These are phyloP conservation scores for Clarireedia hainanense DNA, from an alignment of 2,329 filamentous ascomycete species.

Conservation along the genomic window DNA sequence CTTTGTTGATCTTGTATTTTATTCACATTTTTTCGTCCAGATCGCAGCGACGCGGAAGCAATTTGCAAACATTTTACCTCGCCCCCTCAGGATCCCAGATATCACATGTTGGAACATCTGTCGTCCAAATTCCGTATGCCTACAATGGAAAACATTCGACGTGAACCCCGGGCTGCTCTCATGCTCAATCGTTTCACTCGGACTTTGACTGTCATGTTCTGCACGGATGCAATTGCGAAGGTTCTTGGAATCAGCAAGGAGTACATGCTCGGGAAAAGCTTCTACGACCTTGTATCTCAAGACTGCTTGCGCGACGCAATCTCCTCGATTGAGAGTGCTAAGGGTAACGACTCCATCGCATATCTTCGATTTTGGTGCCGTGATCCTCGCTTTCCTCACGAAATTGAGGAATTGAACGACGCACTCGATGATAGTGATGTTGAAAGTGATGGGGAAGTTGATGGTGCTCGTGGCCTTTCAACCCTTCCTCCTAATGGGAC, in stretches of 20 bases:
- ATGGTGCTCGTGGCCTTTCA: neutral
- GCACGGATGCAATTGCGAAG: constrained; percentile 66
- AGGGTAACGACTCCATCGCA: constrained; percentile 84
- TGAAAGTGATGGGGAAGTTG: constrained; percentile 24
- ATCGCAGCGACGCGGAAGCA: neutral
- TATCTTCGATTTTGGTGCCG: constrained; percentile 82
- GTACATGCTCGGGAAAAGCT: constrained; percentile 67
- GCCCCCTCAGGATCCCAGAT: constrained; percentile 73
- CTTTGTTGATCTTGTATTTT: neutral
- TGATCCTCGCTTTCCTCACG: constrained; percentile 52
- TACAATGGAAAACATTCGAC: constrained; percentile 45
- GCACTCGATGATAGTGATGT: constrained; percentile 34
- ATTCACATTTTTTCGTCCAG: neutral
- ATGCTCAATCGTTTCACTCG: constrained; percentile 83
- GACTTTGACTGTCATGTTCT: constrained; percentile 78
- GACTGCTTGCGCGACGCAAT: constrained; percentile 71
- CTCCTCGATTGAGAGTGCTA: constrained; percentile 73
- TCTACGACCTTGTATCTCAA: constrained; percentile 79
- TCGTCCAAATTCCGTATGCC: constrained; percentile 70
- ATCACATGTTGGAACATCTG: constrained; percentile 82
- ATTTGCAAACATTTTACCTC: constrained; percentile 52
- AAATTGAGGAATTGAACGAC: constrained; percentile 38
- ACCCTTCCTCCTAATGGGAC: constrained; percentile 18
- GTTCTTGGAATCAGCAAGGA: constrained; percentile 66
- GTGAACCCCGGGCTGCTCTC: constrained; percentile 74